phyloP scores from a whole-genome alignment of 768 basidiomycete species.

The Mrakia blollopis region DNA sequence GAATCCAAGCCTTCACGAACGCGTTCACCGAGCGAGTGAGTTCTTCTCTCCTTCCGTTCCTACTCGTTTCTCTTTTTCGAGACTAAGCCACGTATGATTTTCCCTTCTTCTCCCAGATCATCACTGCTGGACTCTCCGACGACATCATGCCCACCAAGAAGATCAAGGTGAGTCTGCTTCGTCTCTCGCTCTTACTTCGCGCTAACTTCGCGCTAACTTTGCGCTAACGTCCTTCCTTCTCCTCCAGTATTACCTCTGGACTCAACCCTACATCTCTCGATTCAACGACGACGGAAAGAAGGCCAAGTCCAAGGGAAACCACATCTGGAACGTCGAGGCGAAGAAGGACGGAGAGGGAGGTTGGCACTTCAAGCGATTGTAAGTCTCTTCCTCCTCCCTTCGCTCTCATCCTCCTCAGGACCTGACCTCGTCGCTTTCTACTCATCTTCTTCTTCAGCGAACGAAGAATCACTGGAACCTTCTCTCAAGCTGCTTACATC shows the following conservation, averaged over 20 bases:
- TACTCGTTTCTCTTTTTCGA: neutral
- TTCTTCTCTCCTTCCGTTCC: constrained; percentile 7
- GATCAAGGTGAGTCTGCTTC: constrained; percentile 47
- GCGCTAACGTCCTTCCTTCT: neutral
- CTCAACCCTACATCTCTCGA: constrained; percentile 83
- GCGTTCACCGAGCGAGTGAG: constrained; percentile 84
- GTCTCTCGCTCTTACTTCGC: constrained; percentile 2
- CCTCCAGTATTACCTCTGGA: constrained; percentile 77
- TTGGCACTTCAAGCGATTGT: constrained; percentile 32
- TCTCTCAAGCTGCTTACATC: constrained; percentile 63
- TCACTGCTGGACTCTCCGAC: constrained; percentile 46
- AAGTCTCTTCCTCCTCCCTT: neutral
- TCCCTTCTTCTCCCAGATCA: neutral
- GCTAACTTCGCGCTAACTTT: constrained; percentile 21
- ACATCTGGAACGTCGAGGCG: constrained; percentile 99
- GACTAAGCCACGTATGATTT: too few relatives aligned
- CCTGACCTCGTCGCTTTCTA: constrained; percentile 63
- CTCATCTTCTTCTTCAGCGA: constrained; percentile 60
- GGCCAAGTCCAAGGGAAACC: constrained; percentile 97
- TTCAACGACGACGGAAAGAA: constrained; percentile 99
- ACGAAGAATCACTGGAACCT: constrained; percentile 76
- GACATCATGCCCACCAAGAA: constrained; percentile 97
- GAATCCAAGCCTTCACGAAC: constrained; percentile 95
- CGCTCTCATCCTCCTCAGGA: neutral
- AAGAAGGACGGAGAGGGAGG: constrained; percentile 54